These are phyloP conservation scores for Osmanthus fragrans DNA, from an alignment of 257 asterid genomes.

Conservation along the genomic window DNA sequence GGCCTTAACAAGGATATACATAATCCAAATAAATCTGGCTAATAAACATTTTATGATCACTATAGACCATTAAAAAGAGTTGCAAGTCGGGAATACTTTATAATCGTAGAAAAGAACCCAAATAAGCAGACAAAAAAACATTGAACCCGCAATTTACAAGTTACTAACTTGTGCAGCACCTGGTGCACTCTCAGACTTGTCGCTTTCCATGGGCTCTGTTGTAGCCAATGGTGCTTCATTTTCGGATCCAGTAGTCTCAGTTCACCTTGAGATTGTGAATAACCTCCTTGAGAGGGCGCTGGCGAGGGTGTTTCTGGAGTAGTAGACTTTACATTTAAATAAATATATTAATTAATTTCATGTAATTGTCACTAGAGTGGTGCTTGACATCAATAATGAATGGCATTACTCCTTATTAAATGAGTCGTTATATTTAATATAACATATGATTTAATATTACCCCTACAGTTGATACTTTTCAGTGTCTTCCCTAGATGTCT, in stretches of 20 bases:
- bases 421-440: too few relatives aligned
- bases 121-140: background rate
- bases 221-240: too few relatives aligned
- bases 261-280: slow-evolving; percentile 29
- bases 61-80: slow-evolving; percentile 2
- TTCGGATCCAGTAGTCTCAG: too few relatives aligned
- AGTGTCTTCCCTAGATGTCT: background rate
- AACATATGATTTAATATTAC: too few relatives aligned
- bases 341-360: too few relatives aligned
- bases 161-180: background rate
- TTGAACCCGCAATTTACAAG: slow-evolving; percentile 32
- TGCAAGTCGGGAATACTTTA: slow-evolving; percentile 4
- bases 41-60: slow-evolving; percentile 6
- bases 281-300: slow-evolving; percentile 32
- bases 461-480: background rate
- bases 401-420: too few relatives aligned
- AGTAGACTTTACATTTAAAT: slow-evolving; percentile 28
- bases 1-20: background rate
- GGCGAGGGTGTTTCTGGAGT: slow-evolving; percentile 39
- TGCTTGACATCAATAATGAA: too few relatives aligned
- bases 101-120: slow-evolving; percentile 11
- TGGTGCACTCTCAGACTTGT: too few relatives aligned
- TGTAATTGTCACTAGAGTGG: too few relatives aligned
- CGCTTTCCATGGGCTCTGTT: too few relatives aligned
- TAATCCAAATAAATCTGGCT: background rate